Base-by-base conservation (phyloP, 139 green algal genomes). In the Spirogloea muscicola region DNA sequence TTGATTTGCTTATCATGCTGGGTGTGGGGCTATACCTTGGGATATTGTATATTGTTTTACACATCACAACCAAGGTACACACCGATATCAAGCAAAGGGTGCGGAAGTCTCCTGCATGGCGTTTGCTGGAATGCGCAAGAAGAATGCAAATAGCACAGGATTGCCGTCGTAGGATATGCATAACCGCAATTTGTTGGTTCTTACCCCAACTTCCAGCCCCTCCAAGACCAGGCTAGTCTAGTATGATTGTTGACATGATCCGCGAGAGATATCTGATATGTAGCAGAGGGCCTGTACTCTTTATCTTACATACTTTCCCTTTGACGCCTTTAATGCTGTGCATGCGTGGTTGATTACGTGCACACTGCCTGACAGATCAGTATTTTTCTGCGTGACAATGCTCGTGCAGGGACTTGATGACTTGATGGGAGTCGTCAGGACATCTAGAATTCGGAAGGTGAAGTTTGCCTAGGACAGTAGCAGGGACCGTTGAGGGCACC, bases 51-150 rank as follows among this genome's bases (percentile, higher is more conserved):
- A 7, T 80, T 40, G 25, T 80, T 39, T 40, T 80, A 46, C 62
- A 80, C 67, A 79, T 77, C 18, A 52, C 42, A 31, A 79, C 70
- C 58, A 79, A 79, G 70, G 70, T 78, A n/a, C n/a, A n/a, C n/a
- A n/a, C n/a, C n/a, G n/a, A n/a, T n/a, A n/a, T n/a, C n/a, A n/a
- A n/a, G n/a, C n/a, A n/a, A n/a, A n/a, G n/a, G n/a, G n/a, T n/a
- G n/a, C n/a, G n/a, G n/a, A n/a, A n/a, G n/a, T n/a, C n/a, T n/a
- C n/a, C n/a, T n/a, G n/a, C n/a, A n/a, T n/a, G n/a, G n/a, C n/a
- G n/a, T n/a, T n/a, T n/a, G n/a, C n/a, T n/a, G n/a, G n/a, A n/a
- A n/a, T n/a, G n/a, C n/a, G n/a, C n/a, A n/a, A n/a, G n/a, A n/a
- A n/a, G n/a, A n/a, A n/a, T n/a, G n/a, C n/a, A n/a, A n/a, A n/a